Evolutionary conservation across 2,329 filamentous ascomycete genomes (phyloP).

Genomic region (Cladosporium cucumerinum): DNA sequence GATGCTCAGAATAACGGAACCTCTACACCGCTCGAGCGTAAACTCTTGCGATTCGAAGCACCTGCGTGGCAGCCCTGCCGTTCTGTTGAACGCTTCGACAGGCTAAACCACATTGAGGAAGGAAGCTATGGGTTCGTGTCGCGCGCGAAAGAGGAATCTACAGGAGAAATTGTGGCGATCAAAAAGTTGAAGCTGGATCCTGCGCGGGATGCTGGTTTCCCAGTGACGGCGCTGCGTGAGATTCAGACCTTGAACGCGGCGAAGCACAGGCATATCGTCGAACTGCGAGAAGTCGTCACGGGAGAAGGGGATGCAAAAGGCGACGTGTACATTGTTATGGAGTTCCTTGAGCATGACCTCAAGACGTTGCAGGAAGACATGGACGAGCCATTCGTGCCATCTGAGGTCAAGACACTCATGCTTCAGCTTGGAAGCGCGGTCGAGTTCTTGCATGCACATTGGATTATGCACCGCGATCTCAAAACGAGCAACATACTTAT

Average conservation of each 20-base stretch:
- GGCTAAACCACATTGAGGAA: conserved; percentile 95
- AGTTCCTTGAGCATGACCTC: conserved; percentile 95
- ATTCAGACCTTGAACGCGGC: conserved; percentile 86
- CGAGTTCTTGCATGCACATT: conserved; percentile 80
- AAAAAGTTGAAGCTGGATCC: conserved; percentile 91
- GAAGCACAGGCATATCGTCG: conserved; percentile 77
- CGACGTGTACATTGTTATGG: conserved; percentile 88
- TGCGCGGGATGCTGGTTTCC: conserved; percentile 70
- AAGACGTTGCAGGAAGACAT: conserved; percentile 91
- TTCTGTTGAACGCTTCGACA: conserved; percentile 83
- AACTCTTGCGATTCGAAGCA: conserved; percentile 68
- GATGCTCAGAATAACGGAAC: conserved; percentile 19
- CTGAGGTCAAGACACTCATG: conserved; percentile 87
- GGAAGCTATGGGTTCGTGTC: conserved; percentile 95
- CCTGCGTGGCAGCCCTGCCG: conserved; percentile 67
- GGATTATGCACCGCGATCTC: conserved; percentile 85
- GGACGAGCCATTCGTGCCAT: conserved; percentile 87
- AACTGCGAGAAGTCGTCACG: conserved; percentile 72
- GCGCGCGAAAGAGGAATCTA: conserved; percentile 69
- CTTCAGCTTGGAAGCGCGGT: conserved; percentile 77
- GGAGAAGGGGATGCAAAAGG: conserved; percentile 34
- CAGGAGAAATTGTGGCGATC: conserved; percentile 79
- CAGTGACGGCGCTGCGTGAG: conserved; percentile 88
- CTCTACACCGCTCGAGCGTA: conserved; percentile 39
- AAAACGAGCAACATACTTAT: conserved; percentile 93